Evolutionary conservation across 2,329 filamentous ascomycete genomes (phyloP), one percentile per base, ranked within the genome.

Genomic region (Alternaria sp.): DNA sequence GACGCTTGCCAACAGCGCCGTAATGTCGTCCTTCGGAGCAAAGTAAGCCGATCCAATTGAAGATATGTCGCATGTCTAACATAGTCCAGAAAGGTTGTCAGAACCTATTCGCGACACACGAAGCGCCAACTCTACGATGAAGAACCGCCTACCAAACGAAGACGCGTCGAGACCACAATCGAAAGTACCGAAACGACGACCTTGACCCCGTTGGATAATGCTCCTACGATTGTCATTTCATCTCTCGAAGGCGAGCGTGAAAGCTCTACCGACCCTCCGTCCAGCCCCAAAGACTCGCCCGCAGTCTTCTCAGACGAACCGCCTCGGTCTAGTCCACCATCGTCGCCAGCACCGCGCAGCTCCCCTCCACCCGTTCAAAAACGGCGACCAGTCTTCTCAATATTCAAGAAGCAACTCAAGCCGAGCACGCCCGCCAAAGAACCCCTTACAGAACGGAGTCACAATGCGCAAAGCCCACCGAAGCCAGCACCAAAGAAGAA

Each of bases 331-430:
- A 78, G 72, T 58, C 74, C 76, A 55, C 74, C 76, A 3, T 78
- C 77, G 10, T 80, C 77, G 9, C 75, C 77, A 49, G 32, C 60
- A 50, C 64, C 55, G 11, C 57, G 59, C 40, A 67, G 61, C 63
- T 73, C 70, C 10, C 70, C 73, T n/a, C 72, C 76, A 23, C 68
- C 67, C n/a, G 43, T 61, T 4, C 65, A 65, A 21, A 67, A 59
- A 54, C 79, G 84, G 49, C 84, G 85, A 66, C 83, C 84, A 0
- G 81, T 84, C 4, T 86, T 87, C 65, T 79, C 83, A 1, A 83
- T 85, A 62, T 76, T 86, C 61, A 77, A 71, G 55, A 68, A 73
- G 21, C 70, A 72, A 51, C 8, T 65, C 8, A 73, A 70, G 26
- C 47, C 66, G 26, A 66, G 40, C 28, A 44, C 57, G 9, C 28